Base-by-base conservation (phyloP, 441 rosid genomes). In the Euphorbia schlechtendalii region DNA sequence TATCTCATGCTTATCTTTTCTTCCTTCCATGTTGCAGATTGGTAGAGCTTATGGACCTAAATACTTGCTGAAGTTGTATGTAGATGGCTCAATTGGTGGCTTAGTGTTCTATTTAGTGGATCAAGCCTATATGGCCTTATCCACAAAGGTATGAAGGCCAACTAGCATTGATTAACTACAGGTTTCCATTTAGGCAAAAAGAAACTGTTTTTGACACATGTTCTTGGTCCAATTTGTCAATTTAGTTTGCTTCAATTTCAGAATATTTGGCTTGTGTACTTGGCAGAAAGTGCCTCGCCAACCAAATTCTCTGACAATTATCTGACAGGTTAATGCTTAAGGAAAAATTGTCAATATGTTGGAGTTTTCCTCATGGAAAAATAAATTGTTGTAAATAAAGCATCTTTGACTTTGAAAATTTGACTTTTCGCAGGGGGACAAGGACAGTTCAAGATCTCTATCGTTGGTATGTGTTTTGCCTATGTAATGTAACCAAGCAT, bases 21-120 rank as follows among this genome's bases (percentile, higher is more conserved):
- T n/a, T n/a, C n/a, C n/a, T n/a, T n/a, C n/a, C n/a, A n/a, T n/a
- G n/a, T n/a, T n/a, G 56, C 80, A 93, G 99, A 83, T 90, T 65
- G 92, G 77, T 66, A 81, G 84, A 61, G 71, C 48, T 73, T 83
- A 88, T 70, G 92, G 96, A 70, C 73, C 96, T 59, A 83, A 82
- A 64, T 87, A 73, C 75, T 77, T 88, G 71, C 77, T 93, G 70
- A 86, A 84, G 78, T 75, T 93, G 77, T 90, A 90, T 76, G 38
- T 93, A 24, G 95, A 92, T 38, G 96, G 97, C 56, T 95, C 95
- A 34, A 65, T 87, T 66, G 98, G 96, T 68, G 98, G 98, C 36
- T 84, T 97, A 61, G 67, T 83, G 22, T 86, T 88, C 80, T 87
- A 76, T 82, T 71, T 90, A 85, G 73, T 78, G 70, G 87, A 88